phyloP scores from a whole-genome alignment of 1,284 basidiomycete genomes.

The Cutaneotrichosporon cavernicola region DNA sequence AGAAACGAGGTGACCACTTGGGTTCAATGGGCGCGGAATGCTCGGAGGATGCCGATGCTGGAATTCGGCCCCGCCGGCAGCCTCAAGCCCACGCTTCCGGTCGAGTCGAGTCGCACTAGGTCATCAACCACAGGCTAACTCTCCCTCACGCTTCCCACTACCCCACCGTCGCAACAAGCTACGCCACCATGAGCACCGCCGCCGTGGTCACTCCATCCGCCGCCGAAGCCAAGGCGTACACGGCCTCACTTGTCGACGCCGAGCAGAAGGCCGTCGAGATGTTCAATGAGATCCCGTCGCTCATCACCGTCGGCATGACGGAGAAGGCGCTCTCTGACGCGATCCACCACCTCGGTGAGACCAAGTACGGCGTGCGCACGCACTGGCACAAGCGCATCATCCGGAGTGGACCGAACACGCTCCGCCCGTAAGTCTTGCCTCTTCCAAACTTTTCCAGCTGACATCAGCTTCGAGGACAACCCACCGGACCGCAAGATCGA shows the following conservation, averaged over 20 bases:
- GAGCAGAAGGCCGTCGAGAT: constrained; percentile 19
- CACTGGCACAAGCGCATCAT: constrained; percentile 29
- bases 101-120: not conserved
- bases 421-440: constrained; percentile 7
- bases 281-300: constrained; percentile 22
- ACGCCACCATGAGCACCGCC: constrained; percentile 2
- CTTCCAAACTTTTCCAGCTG: not conserved
- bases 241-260: constrained; percentile 17
- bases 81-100: not conserved
- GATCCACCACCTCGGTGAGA: constrained; percentile 22
- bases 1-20: too few species aligned
- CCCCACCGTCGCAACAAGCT: not conserved
- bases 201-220: not conserved
- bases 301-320: constrained; percentile 20
- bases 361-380: constrained; percentile 18
- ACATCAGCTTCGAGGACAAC: constrained; percentile 22
- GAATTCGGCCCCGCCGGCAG: not conserved
- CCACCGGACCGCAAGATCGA: constrained; percentile 22
- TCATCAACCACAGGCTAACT: not conserved
- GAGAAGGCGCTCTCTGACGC: constrained; percentile 24
- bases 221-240: constrained; percentile 18
- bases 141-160: not conserved
- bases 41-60: constrained; percentile 1
- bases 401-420: constrained; percentile 24
- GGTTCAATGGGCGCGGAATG: not conserved